A percentile compares a stretch with the other conserved stretches of the same genome.
Evolutionary conservation across 129 eudicot species (phyloP).

Genomic region (Cynara cardunculus): DNA sequence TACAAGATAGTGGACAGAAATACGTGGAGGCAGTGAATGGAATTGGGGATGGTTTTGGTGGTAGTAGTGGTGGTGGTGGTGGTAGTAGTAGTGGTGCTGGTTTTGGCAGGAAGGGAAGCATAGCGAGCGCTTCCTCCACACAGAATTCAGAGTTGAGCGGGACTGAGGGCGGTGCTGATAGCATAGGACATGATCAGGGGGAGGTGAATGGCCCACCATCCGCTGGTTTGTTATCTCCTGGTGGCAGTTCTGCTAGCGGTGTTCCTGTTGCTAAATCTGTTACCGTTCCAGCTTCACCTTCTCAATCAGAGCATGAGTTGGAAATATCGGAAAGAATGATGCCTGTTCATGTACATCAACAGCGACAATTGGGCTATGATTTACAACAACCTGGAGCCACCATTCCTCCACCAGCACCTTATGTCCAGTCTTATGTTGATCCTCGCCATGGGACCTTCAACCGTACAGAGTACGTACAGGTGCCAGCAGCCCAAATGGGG

Average conservation of each 20-base stretch:
- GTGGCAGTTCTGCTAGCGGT: conserved; percentile 25
- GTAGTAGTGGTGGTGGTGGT: conserved; percentile 29
- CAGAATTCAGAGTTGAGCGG: conserved; percentile 74
- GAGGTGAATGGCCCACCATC: conserved; percentile 46
- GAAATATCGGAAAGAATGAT: conserved; percentile 49
- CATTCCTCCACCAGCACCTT: conserved; percentile 41
- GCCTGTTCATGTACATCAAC: conserved; percentile 40
- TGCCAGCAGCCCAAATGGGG: conserved; percentile 58
- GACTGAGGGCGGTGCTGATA: conserved; percentile 52
- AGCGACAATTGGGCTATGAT: conserved; percentile 40
- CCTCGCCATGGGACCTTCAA: conserved; percentile 56
- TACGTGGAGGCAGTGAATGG: conserved; percentile 88
- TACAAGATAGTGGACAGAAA: conserved; percentile 68
- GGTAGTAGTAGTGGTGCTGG: conserved; percentile 37
- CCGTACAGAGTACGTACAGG: conserved; percentile 53
- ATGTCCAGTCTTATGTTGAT: conserved; percentile 50
- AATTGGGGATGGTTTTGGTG: conserved; percentile 35
- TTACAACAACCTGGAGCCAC: conserved; percentile 44
- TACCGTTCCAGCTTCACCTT: conserved; percentile 31
- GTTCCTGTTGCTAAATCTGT: conserved; percentile 32
- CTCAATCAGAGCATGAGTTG: conserved; percentile 43
- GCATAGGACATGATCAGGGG: conserved; percentile 41
- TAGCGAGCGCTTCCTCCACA: conserved; percentile 59
- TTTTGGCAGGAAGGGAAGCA: conserved; percentile 52
- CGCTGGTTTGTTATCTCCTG: conserved; percentile 42